Conservation (phyloP, 2,329 filamentous ascomycete species). For the Aquanectria penicillioides region DNA sequence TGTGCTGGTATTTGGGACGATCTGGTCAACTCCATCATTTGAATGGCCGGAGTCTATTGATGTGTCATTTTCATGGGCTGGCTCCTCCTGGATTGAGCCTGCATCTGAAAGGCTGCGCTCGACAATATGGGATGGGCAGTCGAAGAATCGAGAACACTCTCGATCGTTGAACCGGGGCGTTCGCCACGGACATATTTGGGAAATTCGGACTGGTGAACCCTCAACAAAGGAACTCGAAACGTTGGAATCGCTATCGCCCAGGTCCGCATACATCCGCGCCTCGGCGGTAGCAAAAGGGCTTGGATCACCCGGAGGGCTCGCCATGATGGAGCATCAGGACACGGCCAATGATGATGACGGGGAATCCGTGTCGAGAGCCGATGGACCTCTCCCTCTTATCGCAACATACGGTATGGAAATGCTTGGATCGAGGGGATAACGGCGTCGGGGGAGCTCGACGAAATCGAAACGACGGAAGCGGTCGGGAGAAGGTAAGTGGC, state of each 20-base stretch:
- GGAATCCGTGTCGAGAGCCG: slow-evolving; percentile 16
- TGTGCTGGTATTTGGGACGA: neutral
- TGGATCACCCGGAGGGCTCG: slow-evolving; percentile 36
- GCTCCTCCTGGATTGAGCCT: slow-evolving; percentile 38
- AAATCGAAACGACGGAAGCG: neutral
- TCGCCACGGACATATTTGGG: slow-evolving; percentile 50
- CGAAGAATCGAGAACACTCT: slow-evolving; percentile 59
- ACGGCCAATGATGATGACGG: slow-evolving; percentile 11
- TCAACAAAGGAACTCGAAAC: slow-evolving; percentile 51
- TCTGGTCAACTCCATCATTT: slow-evolving; percentile 5
- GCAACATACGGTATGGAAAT: slow-evolving; percentile 22
- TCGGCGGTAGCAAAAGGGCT: slow-evolving; percentile 30
- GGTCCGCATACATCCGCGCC: slow-evolving; percentile 24
- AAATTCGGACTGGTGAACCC: slow-evolving; percentile 40
- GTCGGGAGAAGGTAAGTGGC: slow-evolving; percentile 7
- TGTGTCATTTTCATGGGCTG: slow-evolving; percentile 20
- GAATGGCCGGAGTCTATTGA: slow-evolving; percentile 13
- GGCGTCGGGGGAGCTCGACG: neutral
- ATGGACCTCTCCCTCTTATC: slow-evolving; percentile 17
- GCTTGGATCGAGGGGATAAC: slow-evolving; percentile 1
- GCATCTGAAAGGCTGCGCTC: slow-evolving; percentile 48
- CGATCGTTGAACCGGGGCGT: slow-evolving; percentile 51
- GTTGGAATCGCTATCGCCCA: slow-evolving; percentile 32
- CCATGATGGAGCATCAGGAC: slow-evolving; percentile 40
- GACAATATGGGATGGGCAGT: slow-evolving; percentile 59